Evolutionary conservation across 2,329 filamentous ascomycete species (phyloP).

Genomic region (Magnaporthales sp.): DNA sequence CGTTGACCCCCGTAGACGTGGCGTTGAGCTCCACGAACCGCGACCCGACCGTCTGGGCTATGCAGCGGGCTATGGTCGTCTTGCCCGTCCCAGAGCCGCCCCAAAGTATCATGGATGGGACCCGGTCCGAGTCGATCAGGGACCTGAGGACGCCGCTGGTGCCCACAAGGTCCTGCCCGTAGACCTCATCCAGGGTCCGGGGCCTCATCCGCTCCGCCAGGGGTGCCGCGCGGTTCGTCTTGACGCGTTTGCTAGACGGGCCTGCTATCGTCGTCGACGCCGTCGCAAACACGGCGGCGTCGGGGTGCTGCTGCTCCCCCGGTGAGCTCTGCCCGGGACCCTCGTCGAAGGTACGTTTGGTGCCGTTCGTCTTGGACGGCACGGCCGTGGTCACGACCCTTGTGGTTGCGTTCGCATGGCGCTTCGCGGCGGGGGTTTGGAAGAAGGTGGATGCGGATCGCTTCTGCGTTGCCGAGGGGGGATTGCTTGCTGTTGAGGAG

Average conservation of each 20-base stretch:
- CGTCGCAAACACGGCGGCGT: slow-evolving; percentile 3
- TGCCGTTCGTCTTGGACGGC: slow-evolving; percentile 19
- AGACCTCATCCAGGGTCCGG: slow-evolving; percentile 72
- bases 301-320: neutral
- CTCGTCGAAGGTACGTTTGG: slow-evolving; percentile 46
- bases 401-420: slow-evolving; percentile 27
- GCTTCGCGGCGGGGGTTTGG: slow-evolving; percentile 50
- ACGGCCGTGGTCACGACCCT: neutral
- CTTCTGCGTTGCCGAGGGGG: slow-evolving; percentile 37
- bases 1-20: slow-evolving; percentile 76
- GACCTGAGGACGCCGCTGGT: slow-evolving; percentile 73
- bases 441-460: slow-evolving; percentile 49
- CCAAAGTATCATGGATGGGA: slow-evolving; percentile 96
- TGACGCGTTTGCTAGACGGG: slow-evolving; percentile 53
- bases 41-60: slow-evolving; percentile 72
- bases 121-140: slow-evolving; percentile 74
- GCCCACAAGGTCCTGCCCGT: slow-evolving; percentile 85
- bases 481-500: slow-evolving; percentile 21
- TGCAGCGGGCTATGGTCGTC: slow-evolving; percentile 85
- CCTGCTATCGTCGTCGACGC: slow-evolving; percentile 15
- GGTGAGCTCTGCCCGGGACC: slow-evolving; percentile 32
- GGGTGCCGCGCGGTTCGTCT: slow-evolving; percentile 65
- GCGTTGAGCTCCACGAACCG: slow-evolving; percentile 96
- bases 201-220: slow-evolving; percentile 93
- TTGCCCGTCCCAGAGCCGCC: slow-evolving; percentile 74